phyloP scores from a whole-genome alignment of 306 rosid species.

The Castanea sativa region DNA sequence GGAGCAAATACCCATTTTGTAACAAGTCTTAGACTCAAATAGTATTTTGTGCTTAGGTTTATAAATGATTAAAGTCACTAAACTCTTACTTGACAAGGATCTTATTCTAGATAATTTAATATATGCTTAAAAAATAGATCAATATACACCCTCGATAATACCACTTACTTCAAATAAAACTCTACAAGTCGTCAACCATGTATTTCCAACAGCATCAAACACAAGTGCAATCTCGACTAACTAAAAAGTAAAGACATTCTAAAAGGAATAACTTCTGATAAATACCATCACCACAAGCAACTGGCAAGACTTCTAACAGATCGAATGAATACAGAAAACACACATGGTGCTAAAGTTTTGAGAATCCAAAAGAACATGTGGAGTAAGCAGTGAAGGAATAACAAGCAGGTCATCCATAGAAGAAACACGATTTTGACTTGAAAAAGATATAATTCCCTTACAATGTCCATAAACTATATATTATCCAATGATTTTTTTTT shows the following conservation, averaged over 20 bases:
- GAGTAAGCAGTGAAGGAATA: constrained; percentile 83
- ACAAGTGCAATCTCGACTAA: background rate
- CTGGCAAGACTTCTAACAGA: constrained; percentile 79
- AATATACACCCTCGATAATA: background rate
- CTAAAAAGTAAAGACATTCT: background rate
- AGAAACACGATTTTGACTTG: constrained; percentile 96
- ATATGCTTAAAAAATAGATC: no score
- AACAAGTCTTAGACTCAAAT: no score
- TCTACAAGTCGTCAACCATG: background rate
- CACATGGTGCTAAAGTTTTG: constrained; percentile 80
- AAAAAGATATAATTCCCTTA: background rate
- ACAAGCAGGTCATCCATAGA: constrained; percentile 84
- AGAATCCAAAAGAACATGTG: constrained; percentile 65
- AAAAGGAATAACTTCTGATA: constrained; percentile 66
- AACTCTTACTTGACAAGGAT: no score
- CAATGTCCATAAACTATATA: no score
- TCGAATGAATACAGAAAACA: constrained; percentile 75
- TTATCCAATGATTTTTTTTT: background rate
- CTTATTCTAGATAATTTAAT: no score
- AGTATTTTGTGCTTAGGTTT: no score
- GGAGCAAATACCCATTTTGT: no score
- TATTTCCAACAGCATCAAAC: background rate
- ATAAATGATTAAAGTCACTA: no score
- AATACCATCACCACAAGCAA: constrained; percentile 88
- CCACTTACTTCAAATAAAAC: background rate